phyloP scores from a whole-genome alignment of 306 rosid genomes.

The Sophora flavescens region DNA sequence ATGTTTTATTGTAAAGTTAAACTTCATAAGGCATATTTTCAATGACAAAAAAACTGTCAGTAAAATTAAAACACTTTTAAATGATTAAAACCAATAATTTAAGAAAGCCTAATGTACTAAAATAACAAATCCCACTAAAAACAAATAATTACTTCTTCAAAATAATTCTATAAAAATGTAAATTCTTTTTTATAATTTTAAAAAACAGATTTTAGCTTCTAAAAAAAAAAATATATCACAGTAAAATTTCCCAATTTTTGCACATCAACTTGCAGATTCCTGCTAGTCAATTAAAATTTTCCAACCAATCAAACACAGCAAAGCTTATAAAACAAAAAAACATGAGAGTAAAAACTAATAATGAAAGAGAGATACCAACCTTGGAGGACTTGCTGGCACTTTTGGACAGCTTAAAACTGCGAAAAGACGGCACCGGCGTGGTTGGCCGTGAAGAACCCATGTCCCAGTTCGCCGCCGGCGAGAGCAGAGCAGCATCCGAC shows the following conservation, averaged over 20 bases:
- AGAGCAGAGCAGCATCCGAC: constrained; percentile 88
- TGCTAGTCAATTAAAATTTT: constrained; percentile 10
- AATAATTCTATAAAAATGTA: neutral
- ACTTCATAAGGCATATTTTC: neutral
- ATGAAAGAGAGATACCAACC: constrained; percentile 44
- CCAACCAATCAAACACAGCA: constrained; percentile 32
- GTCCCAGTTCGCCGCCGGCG: constrained; percentile 66
- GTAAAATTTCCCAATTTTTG: constrained; percentile 22
- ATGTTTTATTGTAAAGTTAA: no score
- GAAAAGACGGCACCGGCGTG: constrained; percentile 51
- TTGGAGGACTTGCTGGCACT: constrained; percentile 59
- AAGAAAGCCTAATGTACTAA: neutral
- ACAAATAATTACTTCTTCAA: neutral
- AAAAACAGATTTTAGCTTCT: neutral
- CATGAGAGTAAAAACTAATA: neutral
- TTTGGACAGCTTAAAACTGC: constrained; percentile 48
- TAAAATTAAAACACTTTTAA: neutral
- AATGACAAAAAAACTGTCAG: constrained; percentile 4
- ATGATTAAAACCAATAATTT: neutral
- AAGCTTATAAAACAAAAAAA: neutral
- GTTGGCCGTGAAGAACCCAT: constrained; percentile 45
- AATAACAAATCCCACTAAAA: constrained; percentile 1
- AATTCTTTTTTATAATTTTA: neutral
- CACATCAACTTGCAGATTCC: constrained; percentile 29
- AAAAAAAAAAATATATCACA: neutral